Percentiles rank a stretch among this genome's conserved stretches.
Conservation (phyloP, 2,329 filamentous ascomycete species). For the Aspergillus sojae region DNA sequence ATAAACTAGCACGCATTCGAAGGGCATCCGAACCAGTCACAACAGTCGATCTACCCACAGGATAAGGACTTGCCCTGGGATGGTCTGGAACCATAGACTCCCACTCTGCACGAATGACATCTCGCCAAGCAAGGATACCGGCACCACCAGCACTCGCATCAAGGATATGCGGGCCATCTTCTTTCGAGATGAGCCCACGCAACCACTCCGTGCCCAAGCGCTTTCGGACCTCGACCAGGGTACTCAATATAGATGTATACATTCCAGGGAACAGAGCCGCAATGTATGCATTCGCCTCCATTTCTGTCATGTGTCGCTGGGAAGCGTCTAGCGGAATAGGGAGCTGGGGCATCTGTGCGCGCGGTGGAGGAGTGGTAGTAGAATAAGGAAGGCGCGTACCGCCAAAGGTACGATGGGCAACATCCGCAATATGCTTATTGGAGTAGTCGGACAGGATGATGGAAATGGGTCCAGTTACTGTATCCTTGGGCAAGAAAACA, state of each 20-base stretch:
- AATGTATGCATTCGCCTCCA: slow-evolving; percentile 63
- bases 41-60: slow-evolving; percentile 74
- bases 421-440: slow-evolving; percentile 72
- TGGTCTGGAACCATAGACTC: slow-evolving; percentile 61
- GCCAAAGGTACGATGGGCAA: slow-evolving; percentile 75
- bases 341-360: slow-evolving; percentile 54
- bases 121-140: slow-evolving; percentile 64
- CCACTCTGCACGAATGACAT: slow-evolving; percentile 81
- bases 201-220: slow-evolving; percentile 63
- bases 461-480: slow-evolving; percentile 70
- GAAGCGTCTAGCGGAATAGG: slow-evolving; percentile 60
- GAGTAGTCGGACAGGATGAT: slow-evolving; percentile 68
- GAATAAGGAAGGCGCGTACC: slow-evolving; percentile 76
- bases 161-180: slow-evolving; percentile 60
- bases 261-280: slow-evolving; percentile 63
- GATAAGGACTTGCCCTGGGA: slow-evolving; percentile 43
- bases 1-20: slow-evolving; percentile 71
- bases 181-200: slow-evolving; percentile 56
- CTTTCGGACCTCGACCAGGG: slow-evolving; percentile 62
- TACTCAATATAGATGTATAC: slow-evolving; percentile 60
- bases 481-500: slow-evolving; percentile 70
- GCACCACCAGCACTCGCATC: slow-evolving; percentile 66
- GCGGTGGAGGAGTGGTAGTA: slow-evolving; percentile 65
- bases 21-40: slow-evolving; percentile 75
- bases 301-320: slow-evolving; percentile 60